These are phyloP conservation scores for Sclerotinia spermophila DNA, from an alignment of 2,329 filamentous ascomycete genomes.

Conservation along the genomic window DNA sequence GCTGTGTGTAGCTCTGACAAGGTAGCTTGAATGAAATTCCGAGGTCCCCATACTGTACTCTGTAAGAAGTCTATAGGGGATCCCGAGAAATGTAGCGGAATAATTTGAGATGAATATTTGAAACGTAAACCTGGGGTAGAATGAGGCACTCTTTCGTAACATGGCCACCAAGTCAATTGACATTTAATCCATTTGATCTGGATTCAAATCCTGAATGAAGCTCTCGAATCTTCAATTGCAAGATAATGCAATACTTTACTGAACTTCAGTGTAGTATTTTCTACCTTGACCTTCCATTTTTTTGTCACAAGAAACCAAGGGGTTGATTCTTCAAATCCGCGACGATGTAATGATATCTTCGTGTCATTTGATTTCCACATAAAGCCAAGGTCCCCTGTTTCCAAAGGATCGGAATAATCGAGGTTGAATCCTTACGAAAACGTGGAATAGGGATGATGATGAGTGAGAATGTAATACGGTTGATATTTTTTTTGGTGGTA, in stretches of 20 bases:
- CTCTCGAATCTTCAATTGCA: not conserved
- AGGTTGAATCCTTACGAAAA: slow-evolving; percentile 18
- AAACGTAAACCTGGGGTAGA: slow-evolving; percentile 17
- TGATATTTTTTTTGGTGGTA: slow-evolving; percentile 4
- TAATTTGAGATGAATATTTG: not conserved
- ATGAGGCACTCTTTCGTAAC: slow-evolving; percentile 4
- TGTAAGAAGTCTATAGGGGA: not conserved
- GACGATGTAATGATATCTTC: slow-evolving; percentile 14
- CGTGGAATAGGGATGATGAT: slow-evolving; percentile 15
- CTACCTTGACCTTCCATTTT: not conserved
- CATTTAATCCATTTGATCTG: not conserved
- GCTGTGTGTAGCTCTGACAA: not conserved
- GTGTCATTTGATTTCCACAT: slow-evolving; percentile 17
- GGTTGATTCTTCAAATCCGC: not conserved
- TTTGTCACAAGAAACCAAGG: not conserved
- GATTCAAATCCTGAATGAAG: not conserved
- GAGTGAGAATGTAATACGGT: slow-evolving; percentile 16
- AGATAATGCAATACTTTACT: not conserved
- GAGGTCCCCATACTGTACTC: not conserved
- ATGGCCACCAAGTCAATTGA: not conserved
- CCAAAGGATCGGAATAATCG: slow-evolving; percentile 9
- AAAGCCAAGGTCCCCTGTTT: not conserved
- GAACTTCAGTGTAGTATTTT: not conserved
- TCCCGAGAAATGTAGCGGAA: not conserved
- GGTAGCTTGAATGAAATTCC: not conserved